A percentile compares a stretch with the other conserved stretches of the same genome.
phyloP scores from a whole-genome alignment of 176 grass and related monocot genomes.

The Oryza brachyantha region DNA sequence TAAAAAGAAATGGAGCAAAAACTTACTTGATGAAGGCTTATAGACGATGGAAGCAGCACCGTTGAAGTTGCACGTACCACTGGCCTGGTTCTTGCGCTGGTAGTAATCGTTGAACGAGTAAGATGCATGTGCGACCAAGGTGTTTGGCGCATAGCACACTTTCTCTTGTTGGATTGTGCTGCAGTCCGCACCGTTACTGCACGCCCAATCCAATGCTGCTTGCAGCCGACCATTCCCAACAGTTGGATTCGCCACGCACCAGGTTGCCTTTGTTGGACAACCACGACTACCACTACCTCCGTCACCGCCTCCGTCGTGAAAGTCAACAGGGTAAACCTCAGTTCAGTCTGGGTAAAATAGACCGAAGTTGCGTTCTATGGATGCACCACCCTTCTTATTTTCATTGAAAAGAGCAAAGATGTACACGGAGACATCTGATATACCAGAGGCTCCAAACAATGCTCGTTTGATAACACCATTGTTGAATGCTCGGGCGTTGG shows the following conservation, averaged over 20 bases:
- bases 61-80: constrained; percentile 46
- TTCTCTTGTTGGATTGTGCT: constrained; percentile 42
- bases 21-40: background rate
- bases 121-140: constrained; percentile 44
- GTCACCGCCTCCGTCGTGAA: too few species aligned
- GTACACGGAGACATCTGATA: constrained; percentile 36
- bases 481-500: constrained; percentile 48
- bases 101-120: constrained; percentile 56
- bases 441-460: constrained; percentile 18
- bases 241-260: constrained; percentile 51
- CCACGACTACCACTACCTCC: too few species aligned
- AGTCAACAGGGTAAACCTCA: constrained; percentile 58
- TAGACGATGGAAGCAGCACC: constrained; percentile 42
- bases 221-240: constrained; percentile 38
- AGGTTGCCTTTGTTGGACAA: background rate
- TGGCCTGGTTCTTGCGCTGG: constrained; percentile 12
- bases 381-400: constrained; percentile 36
- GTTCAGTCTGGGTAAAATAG: constrained; percentile 53
- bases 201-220: constrained; percentile 56
- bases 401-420: constrained; percentile 83
- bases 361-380: constrained; percentile 53
- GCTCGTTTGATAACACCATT: constrained; percentile 41
- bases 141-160: constrained; percentile 55
- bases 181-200: constrained; percentile 66
- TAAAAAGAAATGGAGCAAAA: too few species aligned